Evolutionary conservation across 208 protist genomes (phyloP).

Genomic region (Trypanosomatidae sp.): DNA sequence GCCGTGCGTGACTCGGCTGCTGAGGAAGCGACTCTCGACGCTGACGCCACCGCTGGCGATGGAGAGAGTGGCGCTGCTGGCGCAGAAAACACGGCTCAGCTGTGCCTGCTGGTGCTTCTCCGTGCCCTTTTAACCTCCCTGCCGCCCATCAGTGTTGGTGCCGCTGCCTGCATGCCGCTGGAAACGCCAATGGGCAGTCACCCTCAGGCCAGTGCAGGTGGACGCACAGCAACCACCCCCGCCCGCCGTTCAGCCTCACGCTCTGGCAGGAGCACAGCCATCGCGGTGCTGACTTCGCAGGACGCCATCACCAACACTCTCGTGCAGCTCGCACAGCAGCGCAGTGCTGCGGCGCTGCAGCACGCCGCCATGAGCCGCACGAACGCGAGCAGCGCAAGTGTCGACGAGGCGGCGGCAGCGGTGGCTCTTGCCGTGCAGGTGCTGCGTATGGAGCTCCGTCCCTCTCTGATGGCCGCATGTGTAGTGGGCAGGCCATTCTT

Average conservation of each 20-base stretch:
- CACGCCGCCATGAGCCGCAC: neutral
- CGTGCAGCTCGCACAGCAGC: slow-evolving; percentile 15
- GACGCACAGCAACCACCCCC: neutral
- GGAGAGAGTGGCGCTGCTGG: neutral
- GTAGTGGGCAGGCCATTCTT: slow-evolving; percentile 12
- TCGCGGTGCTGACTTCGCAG: neutral
- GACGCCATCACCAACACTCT: slow-evolving; percentile 6
- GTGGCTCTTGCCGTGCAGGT: slow-evolving; percentile 24
- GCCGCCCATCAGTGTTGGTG: neutral
- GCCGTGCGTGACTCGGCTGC: slow-evolving; percentile 19
- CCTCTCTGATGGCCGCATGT: neutral
- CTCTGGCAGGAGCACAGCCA: neutral
- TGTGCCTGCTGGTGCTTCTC: slow-evolving; percentile 18
- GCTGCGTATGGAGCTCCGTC: slow-evolving; percentile 16
- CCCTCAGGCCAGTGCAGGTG: neutral
- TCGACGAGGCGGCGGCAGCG: slow-evolving; percentile 7
- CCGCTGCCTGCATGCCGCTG: neutral
- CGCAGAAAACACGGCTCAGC: slow-evolving; percentile 2
- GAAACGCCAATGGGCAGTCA: neutral
- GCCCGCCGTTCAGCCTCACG: neutral
- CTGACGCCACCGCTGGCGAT: neutral
- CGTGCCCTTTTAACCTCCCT: slow-evolving; percentile 14
- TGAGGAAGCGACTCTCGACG: neutral
- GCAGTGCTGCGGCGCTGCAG: slow-evolving; percentile 6
- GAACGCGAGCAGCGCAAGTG: neutral